These are phyloP conservation scores for Fraxinus excelsior DNA, from an alignment of 257 asterid genomes.

Conservation along the genomic window DNA sequence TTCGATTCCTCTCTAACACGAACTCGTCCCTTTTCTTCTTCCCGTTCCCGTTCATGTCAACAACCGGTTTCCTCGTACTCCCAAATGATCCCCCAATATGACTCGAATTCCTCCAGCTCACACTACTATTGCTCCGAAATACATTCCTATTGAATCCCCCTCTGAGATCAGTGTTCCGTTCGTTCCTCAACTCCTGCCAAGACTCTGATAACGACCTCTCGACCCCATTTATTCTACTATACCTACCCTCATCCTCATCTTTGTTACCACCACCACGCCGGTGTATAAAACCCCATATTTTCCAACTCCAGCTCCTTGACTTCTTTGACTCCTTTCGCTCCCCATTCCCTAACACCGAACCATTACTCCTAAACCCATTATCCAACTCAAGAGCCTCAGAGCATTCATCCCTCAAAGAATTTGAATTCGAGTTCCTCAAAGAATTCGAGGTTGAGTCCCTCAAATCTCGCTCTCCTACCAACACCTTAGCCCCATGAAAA, in stretches of 20 bases:
- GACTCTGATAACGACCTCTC: slow-evolving; percentile 71
- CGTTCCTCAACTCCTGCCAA: slow-evolving; percentile 64
- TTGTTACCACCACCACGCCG: slow-evolving; percentile 47
- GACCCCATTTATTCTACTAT: slow-evolving; percentile 59
- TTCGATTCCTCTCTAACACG: slow-evolving; percentile 77
- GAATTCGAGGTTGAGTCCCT: slow-evolving; percentile 45
- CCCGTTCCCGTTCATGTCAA: slow-evolving; percentile 57
- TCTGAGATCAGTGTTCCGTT: slow-evolving; percentile 37
- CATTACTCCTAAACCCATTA: slow-evolving; percentile 50
- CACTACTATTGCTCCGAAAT: slow-evolving; percentile 77
- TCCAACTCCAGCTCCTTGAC: slow-evolving; percentile 75
- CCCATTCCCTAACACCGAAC: slow-evolving; percentile 55
- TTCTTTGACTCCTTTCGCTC: slow-evolving; percentile 63
- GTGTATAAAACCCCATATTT: slow-evolving; percentile 60
- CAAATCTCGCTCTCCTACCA: slow-evolving; percentile 43
- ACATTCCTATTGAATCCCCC: slow-evolving; percentile 50
- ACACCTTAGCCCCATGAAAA: slow-evolving; percentile 50
- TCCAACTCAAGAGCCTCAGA: slow-evolving; percentile 75
- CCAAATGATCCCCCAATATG: slow-evolving; percentile 58
- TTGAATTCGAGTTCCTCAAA: slow-evolving; percentile 32
- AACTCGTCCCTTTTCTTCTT: slow-evolving; percentile 60
- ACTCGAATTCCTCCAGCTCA: slow-evolving; percentile 65
- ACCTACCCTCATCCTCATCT: slow-evolving; percentile 57
- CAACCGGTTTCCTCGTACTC: slow-evolving; percentile 51
- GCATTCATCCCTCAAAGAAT: slow-evolving; percentile 69